Conservation (phyloP, 768 basidiomycete species). For the Gyrodon lividus region DNA sequence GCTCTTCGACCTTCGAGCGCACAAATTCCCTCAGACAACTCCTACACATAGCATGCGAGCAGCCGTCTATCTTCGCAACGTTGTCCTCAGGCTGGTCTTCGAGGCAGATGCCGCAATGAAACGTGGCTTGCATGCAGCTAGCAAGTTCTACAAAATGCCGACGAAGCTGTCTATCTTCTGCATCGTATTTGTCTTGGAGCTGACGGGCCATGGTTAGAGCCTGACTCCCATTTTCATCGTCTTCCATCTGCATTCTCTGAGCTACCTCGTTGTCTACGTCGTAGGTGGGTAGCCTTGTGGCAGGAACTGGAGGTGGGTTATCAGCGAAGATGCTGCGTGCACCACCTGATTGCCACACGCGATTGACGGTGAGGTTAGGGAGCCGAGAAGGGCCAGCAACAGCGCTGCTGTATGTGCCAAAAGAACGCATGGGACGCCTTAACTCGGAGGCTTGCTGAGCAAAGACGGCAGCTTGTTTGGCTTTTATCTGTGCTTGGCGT, state of each 20-base stretch:
- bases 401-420: constrained; percentile 16
- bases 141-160: constrained; percentile 34
- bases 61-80: constrained; percentile 42
- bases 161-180: constrained; percentile 40
- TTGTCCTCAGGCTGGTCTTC: constrained; percentile 46
- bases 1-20: constrained; percentile 46
- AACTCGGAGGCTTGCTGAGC: not conserved
- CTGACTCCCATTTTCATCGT: constrained; percentile 9
- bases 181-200: constrained; percentile 39
- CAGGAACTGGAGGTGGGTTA: constrained; percentile 26
- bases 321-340: constrained; percentile 25
- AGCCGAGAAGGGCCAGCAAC: constrained; percentile 24
- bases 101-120: constrained; percentile 57
- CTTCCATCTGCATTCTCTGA: constrained; percentile 15
- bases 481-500: constrained; percentile 11
- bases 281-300: constrained; percentile 3
- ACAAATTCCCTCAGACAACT: constrained; percentile 47
- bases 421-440: not conserved
- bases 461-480: not conserved
- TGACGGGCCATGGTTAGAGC: constrained; percentile 23
- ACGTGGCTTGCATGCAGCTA: constrained; percentile 32
- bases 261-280: constrained; percentile 17
- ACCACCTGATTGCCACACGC: not conserved
- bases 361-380: not conserved
- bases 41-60: constrained; percentile 55